Conservation (phyloP, 768 basidiomycete genomes). For the Suillus discolor region DNA sequence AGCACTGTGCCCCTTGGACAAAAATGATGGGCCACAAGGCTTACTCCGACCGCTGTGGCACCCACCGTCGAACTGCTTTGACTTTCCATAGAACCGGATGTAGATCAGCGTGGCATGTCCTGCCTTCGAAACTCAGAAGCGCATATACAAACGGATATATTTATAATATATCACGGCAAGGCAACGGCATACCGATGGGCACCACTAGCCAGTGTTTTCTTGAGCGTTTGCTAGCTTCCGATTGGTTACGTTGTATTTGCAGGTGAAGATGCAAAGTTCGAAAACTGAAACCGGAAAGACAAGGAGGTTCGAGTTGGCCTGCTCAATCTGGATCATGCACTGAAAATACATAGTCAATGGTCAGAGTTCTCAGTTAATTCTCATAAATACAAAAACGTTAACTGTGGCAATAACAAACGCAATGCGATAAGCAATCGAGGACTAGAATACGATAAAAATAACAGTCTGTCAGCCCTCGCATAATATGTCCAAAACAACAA, state of each 20-base stretch:
- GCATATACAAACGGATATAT: slow-evolving; percentile 1
- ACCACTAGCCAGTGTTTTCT: background rate
- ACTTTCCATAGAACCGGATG: background rate
- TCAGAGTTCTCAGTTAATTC: background rate
- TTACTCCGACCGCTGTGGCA: background rate
- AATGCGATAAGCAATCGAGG: background rate
- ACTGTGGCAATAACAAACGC: background rate
- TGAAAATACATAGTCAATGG: background rate
- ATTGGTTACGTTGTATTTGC: background rate
- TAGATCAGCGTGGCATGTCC: background rate
- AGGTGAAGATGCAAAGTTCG: background rate
- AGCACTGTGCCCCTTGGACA: too few species aligned
- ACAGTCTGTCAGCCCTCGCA: background rate
- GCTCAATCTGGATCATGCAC: background rate
- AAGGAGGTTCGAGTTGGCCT: background rate
- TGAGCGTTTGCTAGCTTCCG: background rate
- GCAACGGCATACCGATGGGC: background rate
- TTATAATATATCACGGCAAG: background rate
- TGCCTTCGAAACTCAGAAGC: background rate
- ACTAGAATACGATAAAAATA: background rate
- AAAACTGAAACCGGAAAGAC: background rate
- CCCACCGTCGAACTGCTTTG: background rate
- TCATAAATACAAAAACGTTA: background rate
- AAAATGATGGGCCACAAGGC: background rate
- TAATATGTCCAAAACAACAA: background rate